Conservation (phyloP, 2,329 filamentous ascomycete species). For the Chrysoporthe puriensis region DNA sequence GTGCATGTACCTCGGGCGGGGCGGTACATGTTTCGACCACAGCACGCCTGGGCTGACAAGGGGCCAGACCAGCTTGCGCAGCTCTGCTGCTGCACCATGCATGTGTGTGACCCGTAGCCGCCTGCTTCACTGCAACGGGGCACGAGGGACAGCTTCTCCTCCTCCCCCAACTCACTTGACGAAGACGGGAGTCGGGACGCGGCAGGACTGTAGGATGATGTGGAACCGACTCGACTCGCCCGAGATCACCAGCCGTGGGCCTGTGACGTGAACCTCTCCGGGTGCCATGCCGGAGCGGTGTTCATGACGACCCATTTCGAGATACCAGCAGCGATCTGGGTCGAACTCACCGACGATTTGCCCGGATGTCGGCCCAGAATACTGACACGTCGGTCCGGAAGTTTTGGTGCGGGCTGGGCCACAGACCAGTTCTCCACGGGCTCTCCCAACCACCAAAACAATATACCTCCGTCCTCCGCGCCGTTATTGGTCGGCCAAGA, state of each 20-base stretch:
- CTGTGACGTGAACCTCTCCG: too few species aligned
- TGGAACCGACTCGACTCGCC: too few species aligned
- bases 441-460: background rate
- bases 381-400: constrained; percentile 1
- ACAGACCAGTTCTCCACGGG: background rate
- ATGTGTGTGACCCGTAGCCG: background rate
- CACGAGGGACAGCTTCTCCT: too few species aligned
- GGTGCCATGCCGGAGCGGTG: too few species aligned
- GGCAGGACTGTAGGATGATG: too few species aligned
- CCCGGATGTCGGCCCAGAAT: background rate
- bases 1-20: background rate
- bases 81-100: background rate
- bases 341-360: background rate
- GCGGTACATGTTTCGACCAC: constrained; percentile 7
- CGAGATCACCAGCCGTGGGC: background rate
- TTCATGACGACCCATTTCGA: too few species aligned
- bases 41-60: background rate
- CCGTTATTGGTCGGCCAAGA: background rate
- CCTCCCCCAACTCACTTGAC: too few species aligned
- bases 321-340: background rate
- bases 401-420: constrained; percentile 2
- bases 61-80: constrained; percentile 4
- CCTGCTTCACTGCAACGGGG: background rate
- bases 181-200: too few species aligned
- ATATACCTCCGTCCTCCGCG: background rate